Percentiles rank a stretch among this genome's conserved stretches.
Evolutionary conservation across 768 basidiomycete genomes (phyloP).

Genomic region (Nevesoporus exiguus): DNA sequence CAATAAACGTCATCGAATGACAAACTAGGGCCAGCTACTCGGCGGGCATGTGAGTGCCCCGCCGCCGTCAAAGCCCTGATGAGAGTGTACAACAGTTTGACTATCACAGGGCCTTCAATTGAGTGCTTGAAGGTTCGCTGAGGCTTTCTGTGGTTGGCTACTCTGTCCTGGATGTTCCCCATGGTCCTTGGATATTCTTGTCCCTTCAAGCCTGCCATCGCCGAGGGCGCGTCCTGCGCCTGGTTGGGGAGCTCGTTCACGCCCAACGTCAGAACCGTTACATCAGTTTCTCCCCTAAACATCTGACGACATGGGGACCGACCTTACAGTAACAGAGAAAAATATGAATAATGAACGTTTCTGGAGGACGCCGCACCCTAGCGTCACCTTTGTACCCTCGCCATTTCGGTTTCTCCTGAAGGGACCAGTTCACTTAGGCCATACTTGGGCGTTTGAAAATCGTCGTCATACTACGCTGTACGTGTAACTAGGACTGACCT

Average conservation of each 20-base stretch:
- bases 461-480: neutral
- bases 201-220: neutral
- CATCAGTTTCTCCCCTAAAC: neutral
- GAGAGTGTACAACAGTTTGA: neutral
- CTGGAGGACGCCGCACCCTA: neutral
- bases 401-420: neutral
- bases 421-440: neutral
- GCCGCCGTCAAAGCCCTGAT: neutral
- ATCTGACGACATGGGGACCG: neutral
- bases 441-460: constrained; percentile 1
- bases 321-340: neutral
- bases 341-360: neutral
- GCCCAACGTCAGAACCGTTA: neutral
- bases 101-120: neutral
- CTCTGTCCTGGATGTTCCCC: neutral
- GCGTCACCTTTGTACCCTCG: neutral
- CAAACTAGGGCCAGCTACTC: neutral
- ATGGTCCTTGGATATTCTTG: neutral
- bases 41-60: constrained; percentile 2
- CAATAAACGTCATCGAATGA: constrained; percentile 9
- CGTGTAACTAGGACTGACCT: neutral
- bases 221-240: neutral
- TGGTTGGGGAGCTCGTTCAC: neutral
- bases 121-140: neutral
- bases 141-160: neutral